Evolutionary conservation across 768 basidiomycete species (phyloP), one percentile per base, ranked within the genome.

Genomic region (Kwoniella botswanensis): DNA sequence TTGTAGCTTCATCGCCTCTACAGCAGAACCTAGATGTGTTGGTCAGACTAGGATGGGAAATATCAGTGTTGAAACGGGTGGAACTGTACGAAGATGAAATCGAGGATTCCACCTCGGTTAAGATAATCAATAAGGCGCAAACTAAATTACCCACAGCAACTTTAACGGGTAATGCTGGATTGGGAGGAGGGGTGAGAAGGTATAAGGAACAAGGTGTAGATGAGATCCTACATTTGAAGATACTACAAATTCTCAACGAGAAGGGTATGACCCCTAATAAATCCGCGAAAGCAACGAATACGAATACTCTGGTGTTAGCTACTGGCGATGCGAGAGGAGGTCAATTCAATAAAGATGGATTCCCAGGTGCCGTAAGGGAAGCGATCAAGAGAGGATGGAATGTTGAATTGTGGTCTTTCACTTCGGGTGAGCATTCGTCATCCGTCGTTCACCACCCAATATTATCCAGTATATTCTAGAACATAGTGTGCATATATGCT

Each of bases 401-500:
- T 67, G 93, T 98, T n/a, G 95, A 98, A 84, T 79, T 98, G 77
- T 94, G 93, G 84, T 92, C 92, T 0, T 98, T 94, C 91, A 91
- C 92, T 79, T 89, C 90, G 4, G 83, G 82, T 58, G 91, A 72
- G 77, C 69, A 15, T 22, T 35, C 6, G 35, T 7, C 35, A 35
- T 35, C 35, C 35, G 35, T 35, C 35, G 35, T 35, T 29, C 29
- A 4, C 29, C 29, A 29, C 4, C 29, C 5, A 29, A 4, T 29
- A 35, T 35, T 35, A 35, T 35, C 35, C 35, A 26, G 26, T 26
- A 26, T 26, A 4, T 26, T 2, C 26, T 26, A 4, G 2, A 26
- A 3, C 4, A 26, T 26, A 26, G 3, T 2, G 24, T 26, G 26
- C 26, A 4, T 35, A 35, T 35, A 35, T 35, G 35, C 35, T 35